Evolutionary conservation across 352 stramenopile genomes (phyloP).

Genomic region (Phytophthora pisi): DNA sequence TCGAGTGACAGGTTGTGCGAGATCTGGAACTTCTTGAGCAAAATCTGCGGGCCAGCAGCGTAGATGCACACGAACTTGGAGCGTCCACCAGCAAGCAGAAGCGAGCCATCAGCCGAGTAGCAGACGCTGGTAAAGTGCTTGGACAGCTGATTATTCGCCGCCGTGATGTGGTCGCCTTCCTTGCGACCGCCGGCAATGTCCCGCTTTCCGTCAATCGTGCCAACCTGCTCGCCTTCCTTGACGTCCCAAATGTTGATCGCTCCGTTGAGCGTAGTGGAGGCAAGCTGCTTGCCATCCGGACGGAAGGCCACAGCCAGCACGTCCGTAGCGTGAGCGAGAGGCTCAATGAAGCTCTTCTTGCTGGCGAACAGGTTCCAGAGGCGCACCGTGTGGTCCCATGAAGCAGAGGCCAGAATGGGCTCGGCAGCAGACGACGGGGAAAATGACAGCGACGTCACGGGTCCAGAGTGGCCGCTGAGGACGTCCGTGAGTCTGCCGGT

Average conservation of each 20-base stretch:
- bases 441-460: constrained; percentile 96
- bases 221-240: constrained; percentile 94
- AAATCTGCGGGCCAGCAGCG: constrained; percentile 92
- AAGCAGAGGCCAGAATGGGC: constrained; percentile 93
- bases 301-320: constrained; percentile 97
- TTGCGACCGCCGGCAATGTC: constrained; percentile 96
- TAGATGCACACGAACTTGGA: constrained; percentile 99
- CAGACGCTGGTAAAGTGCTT: constrained; percentile 99
- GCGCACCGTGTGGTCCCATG: constrained; percentile 99
- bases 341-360: constrained; percentile 96
- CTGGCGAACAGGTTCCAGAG: constrained; percentile 99
- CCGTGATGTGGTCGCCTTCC: constrained; percentile 80
- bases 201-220: constrained; percentile 95
- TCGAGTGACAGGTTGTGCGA: constrained; percentile 97
- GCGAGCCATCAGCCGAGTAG: constrained; percentile 98
- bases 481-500: constrained; percentile 97
- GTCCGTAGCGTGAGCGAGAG: constrained; percentile 95
- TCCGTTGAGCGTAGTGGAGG: constrained; percentile 95
- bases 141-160: constrained; percentile 90
- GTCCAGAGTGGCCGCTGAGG: constrained; percentile 97
- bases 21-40: constrained; percentile 99
- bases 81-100: constrained; percentile 96
- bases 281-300: constrained; percentile 97
- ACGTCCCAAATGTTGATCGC: constrained; percentile 98
- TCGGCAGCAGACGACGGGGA: constrained; percentile 76